phyloP scores from a whole-genome alignment of 306 rosid genomes.

The Herpetospermum pedunculosum region DNA sequence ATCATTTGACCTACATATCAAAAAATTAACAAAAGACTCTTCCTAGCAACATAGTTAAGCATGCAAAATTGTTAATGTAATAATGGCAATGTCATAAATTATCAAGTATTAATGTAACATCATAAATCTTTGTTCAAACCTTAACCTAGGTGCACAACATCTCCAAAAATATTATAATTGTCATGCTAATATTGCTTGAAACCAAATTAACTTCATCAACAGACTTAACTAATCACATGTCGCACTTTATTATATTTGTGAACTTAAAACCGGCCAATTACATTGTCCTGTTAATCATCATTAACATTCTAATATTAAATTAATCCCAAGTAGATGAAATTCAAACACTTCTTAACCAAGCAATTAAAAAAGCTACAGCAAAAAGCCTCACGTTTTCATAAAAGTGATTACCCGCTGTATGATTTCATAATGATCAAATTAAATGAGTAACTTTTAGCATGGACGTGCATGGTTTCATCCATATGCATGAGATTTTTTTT shows the following conservation, averaged over 20 bases:
- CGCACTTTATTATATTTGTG: not conserved
- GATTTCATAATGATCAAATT: not conserved
- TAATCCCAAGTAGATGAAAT: not conserved
- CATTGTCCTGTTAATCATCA: not conserved
- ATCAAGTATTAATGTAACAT: no score
- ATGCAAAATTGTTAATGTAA: no score
- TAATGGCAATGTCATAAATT: no score
- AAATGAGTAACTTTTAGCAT: not conserved
- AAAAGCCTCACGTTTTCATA: not conserved
- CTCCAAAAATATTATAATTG: not conserved
- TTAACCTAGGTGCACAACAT: not conserved
- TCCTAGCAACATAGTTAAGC: no score
- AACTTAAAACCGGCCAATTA: not conserved
- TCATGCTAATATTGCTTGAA: not conserved
- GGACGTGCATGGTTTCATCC: conserved; percentile 2
- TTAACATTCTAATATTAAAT: not conserved
- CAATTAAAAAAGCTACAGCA: not conserved
- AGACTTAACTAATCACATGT: not conserved
- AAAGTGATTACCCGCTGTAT: not conserved
- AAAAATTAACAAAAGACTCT: no score
- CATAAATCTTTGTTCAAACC: not conserved
- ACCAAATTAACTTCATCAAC: not conserved
- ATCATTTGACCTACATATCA: no score
- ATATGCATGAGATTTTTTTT: no score
- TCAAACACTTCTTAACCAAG: not conserved